Percentiles rank a stretch among this genome's conserved stretches.
Conservation (phyloP, 345 rosid species). For the Corchorus olitorius region DNA sequence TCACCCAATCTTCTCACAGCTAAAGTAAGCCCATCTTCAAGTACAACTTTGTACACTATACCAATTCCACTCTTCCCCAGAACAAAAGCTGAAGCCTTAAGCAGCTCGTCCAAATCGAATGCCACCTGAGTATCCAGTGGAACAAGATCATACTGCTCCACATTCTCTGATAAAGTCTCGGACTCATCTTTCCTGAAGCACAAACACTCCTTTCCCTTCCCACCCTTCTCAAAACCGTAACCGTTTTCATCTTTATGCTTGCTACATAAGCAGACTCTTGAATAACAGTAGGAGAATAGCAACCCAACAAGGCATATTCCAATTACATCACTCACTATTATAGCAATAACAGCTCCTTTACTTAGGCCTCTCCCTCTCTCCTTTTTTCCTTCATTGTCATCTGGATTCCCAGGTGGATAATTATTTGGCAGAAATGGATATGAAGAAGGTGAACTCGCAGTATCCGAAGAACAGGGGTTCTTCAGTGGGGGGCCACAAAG, state of each 20-base stretch:
- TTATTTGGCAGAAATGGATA: slow-evolving; percentile 74
- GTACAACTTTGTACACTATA: slow-evolving; percentile 93
- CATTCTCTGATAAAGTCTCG: slow-evolving; percentile 69
- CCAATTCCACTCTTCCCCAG: slow-evolving; percentile 97
- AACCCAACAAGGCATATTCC: slow-evolving; percentile 88
- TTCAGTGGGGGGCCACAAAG: slow-evolving; percentile 94
- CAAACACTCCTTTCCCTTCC: slow-evolving; percentile 61
- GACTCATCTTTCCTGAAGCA: slow-evolving; percentile 88
- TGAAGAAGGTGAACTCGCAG: slow-evolving; percentile 58
- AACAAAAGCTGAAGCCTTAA: slow-evolving; percentile 96
- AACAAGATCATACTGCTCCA: slow-evolving; percentile 80
- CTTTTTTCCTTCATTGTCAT: slow-evolving; percentile 34
- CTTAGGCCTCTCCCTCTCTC: slow-evolving; percentile 61
- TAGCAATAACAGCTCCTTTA: slow-evolving; percentile 61
- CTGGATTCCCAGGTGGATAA: slow-evolving; percentile 43
- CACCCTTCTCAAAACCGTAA: slow-evolving; percentile 56
- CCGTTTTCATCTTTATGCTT: slow-evolving; percentile 42
- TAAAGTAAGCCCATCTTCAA: slow-evolving; percentile 82
- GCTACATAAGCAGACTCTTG: slow-evolving; percentile 52
- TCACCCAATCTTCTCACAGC: slow-evolving; percentile 94
- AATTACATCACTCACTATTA: slow-evolving; percentile 74
- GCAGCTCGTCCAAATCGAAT: slow-evolving; percentile 88
- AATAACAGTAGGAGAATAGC: slow-evolving; percentile 83
- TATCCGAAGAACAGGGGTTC: slow-evolving; percentile 60
- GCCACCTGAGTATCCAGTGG: slow-evolving; percentile 74